phyloP scores from a whole-genome alignment of 2,329 filamentous ascomycete genomes.

The Fusarium chlamydosporum region DNA sequence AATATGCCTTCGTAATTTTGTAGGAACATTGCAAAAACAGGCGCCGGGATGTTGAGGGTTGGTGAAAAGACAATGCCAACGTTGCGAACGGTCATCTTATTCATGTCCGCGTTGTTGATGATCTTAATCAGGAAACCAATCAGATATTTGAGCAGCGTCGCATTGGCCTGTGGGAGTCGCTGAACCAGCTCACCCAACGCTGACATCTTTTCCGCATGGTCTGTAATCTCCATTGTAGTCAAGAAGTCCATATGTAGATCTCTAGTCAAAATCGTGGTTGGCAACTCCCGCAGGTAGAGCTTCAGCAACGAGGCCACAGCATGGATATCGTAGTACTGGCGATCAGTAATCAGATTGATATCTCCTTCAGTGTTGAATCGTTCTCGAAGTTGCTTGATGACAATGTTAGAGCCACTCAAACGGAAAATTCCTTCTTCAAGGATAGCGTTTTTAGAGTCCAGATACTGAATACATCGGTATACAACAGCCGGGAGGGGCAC shows the following conservation, averaged over 20 bases:
- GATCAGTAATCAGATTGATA: slow-evolving; percentile 85
- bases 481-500: slow-evolving; percentile 91
- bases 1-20: slow-evolving; percentile 93
- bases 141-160: slow-evolving; percentile 84
- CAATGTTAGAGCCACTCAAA: slow-evolving; percentile 94
- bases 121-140: slow-evolving; percentile 92
- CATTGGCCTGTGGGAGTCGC: slow-evolving; percentile 83
- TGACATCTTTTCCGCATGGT: slow-evolving; percentile 80
- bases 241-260: slow-evolving; percentile 93
- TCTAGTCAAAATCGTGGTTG: slow-evolving; percentile 89
- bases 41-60: slow-evolving; percentile 94
- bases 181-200: slow-evolving; percentile 84
- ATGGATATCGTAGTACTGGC: slow-evolving; percentile 93
- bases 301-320: slow-evolving; percentile 95
- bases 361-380: slow-evolving; percentile 95
- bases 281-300: slow-evolving; percentile 91
- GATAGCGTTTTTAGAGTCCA: slow-evolving; percentile 84
- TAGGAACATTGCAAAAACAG: slow-evolving; percentile 92
- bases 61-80: slow-evolving; percentile 98
- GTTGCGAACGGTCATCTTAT: slow-evolving; percentile 99
- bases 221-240: slow-evolving; percentile 82
- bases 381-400: slow-evolving; percentile 91
- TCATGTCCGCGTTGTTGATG: slow-evolving; percentile 88
- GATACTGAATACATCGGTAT: slow-evolving; percentile 94
- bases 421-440: slow-evolving; percentile 96